A percentile compares a stretch with the other conserved stretches of the same genome.
Evolutionary conservation across 2,329 filamentous ascomycete genomes (phyloP).

Genomic region (Xylariaceae sp.): DNA sequence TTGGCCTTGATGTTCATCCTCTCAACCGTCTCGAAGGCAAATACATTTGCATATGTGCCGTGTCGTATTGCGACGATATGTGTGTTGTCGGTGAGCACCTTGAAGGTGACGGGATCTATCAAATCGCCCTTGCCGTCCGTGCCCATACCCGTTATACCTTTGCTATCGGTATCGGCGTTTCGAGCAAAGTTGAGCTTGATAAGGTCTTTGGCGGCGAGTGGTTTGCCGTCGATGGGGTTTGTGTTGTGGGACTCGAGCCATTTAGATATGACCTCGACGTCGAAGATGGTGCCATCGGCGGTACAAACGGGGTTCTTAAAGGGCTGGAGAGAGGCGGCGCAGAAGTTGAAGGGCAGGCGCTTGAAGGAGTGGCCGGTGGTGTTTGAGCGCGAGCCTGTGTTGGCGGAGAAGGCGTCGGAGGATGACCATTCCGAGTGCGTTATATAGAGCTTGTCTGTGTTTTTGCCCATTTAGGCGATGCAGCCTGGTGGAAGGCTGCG

Average conservation of each 20-base stretch:
- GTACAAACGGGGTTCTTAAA: constrained; percentile 96
- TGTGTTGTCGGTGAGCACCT: constrained; percentile 96
- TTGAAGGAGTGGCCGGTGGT: constrained; percentile 68
- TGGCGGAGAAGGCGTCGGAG: constrained; percentile 82
- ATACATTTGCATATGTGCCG: constrained; percentile 86
- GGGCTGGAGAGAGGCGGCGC: constrained; percentile 90
- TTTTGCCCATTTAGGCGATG: constrained; percentile 44
- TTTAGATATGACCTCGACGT: constrained; percentile 87
- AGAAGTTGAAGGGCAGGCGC: constrained; percentile 95
- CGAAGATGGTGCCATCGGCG: constrained; percentile 81
- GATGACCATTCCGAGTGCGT: constrained; percentile 98
- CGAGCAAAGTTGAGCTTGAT: constrained; percentile 90
- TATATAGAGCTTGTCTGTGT: constrained; percentile 65
- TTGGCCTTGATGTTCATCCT: constrained; percentile 95
- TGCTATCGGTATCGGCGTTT: constrained; percentile 68
- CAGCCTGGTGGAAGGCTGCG: neutral
- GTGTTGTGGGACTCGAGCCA: constrained; percentile 94
- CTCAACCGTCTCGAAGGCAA: constrained; percentile 93
- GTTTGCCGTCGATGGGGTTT: constrained; percentile 82
- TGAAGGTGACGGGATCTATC: constrained; percentile 95
- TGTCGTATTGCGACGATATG: constrained; percentile 86
- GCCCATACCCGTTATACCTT: constrained; percentile 40
- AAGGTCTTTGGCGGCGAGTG: constrained; percentile 76
- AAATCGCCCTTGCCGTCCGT: constrained; percentile 69
- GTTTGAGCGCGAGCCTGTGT: constrained; percentile 60